phyloP scores from a whole-genome alignment of 352 stramenopile species.

The Vaucheria bursata region DNA sequence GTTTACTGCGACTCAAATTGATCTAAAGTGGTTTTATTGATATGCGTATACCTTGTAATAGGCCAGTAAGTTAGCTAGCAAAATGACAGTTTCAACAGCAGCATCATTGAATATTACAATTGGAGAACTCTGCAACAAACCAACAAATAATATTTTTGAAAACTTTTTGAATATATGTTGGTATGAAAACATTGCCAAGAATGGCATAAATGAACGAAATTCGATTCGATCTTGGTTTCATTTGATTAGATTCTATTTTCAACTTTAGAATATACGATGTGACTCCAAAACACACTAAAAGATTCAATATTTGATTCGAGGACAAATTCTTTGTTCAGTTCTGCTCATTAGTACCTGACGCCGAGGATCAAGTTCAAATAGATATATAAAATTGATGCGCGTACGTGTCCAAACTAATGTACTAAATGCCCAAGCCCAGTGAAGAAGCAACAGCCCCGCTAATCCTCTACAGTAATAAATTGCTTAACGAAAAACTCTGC shows the following conservation, averaged over 20 bases:
- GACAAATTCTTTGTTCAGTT: too few species aligned
- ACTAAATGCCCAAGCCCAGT: slow-evolving; percentile 85
- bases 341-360: neutral
- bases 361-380: slow-evolving; percentile 41
- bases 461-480: slow-evolving; percentile 63
- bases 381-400: slow-evolving; percentile 55
- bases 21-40: too few species aligned
- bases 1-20: too few species aligned
- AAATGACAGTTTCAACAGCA: slow-evolving; percentile 90
- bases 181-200: too few species aligned
- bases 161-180: too few species aligned
- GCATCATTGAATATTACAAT: slow-evolving; percentile 85
- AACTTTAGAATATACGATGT: too few species aligned
- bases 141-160: too few species aligned
- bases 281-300: too few species aligned
- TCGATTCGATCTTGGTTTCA: slow-evolving; percentile 15
- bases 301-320: too few species aligned
- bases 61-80: slow-evolving; percentile 80
- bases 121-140: slow-evolving; percentile 53
- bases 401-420: slow-evolving; percentile 79
- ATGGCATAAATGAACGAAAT: slow-evolving; percentile 91
- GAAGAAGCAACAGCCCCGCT: slow-evolving; percentile 81
- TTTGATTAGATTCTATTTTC: neutral
- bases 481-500: too few species aligned
- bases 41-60: slow-evolving; percentile 83